Evolutionary conservation across 306 rosid species (phyloP), one percentile per base, ranked within the genome.

Genomic region (Vigna trinervia): DNA sequence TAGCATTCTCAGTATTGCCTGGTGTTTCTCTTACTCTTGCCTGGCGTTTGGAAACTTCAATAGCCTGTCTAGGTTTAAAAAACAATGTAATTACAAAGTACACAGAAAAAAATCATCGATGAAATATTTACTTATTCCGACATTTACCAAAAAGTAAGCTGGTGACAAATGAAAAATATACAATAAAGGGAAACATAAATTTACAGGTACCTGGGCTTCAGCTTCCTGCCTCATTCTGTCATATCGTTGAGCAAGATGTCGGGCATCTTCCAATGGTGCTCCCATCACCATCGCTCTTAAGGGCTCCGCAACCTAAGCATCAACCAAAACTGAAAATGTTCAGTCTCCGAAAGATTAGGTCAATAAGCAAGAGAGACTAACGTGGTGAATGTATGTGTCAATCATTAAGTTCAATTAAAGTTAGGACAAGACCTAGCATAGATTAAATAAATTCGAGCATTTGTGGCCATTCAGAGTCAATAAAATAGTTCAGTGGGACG

Each of bases 201-300:
- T 23, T 73, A 59, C 73, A 82, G 75, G 83, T 87, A 91, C 96
- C 96, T 91, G 98, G 38, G 96, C 91, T 85, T 93, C 98, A 65
- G 95, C 90, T 84, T 93, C 98, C 85, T 93, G 98, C 30, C 98
- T 89, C 93, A 93, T 85, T 89, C 98, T 84, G 65, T 93, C 98
- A 73, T 93, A 93, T 57, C 96, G 98, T 80, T 93, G 98, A 82
- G 96, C 96, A 75, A 93, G 96, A 89, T 91, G 93, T 62, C 98
- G 87, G 74, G 98, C 98, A 85, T 93, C 98, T 83, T 93, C 98
- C 86, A 93, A 84, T 23, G 98, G 96, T 75, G 98, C 87, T 50
- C 98, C 98, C 93, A 87, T 86, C 62, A 93, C 95, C 98, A 93
- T 90, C 45, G 98, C 96, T 87, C 96, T 85, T 74, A 93, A 83